Base-by-base conservation (phyloP, 2,329 filamentous ascomycete species). In the Apiospora arundinis region DNA sequence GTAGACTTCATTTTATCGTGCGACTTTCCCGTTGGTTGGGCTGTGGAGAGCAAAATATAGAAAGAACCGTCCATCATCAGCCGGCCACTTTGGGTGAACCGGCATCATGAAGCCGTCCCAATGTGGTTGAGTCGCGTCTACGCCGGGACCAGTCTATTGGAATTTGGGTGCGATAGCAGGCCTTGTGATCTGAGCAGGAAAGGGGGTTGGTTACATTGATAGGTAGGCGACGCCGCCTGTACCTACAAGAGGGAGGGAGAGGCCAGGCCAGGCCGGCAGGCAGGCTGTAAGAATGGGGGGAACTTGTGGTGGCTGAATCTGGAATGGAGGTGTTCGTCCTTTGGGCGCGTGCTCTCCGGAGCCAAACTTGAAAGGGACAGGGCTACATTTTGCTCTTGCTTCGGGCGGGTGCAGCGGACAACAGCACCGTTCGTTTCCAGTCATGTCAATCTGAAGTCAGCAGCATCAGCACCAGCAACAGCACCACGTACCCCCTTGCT, bases 351-450 rank as follows among this genome's bases (percentile, higher is more conserved):
- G 66, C 42, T 45, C 66, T 63, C 66, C 66, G 66, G 66, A 68
- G 66, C 66, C 44, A 68, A 48, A 68, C 66, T 63, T 40, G 56
- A 68, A 68, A 37, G 14, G 66, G 66, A 48, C 44, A 48, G 44
- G 44, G 66, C 66, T 48, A 32, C 66, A 32, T 68, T n/a, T 21
- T 63, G 37, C 66, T 32, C 32, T 45, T 16, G 12, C 25, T 48
- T 68, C 66, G 66, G 66, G 66, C 66, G 66, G 66, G 46, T 48
- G 66, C 66, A 48, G 66, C 46, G 25, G 66, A 32, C 66, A 25
- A 45, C 42, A 46, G n/a, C 44, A 40, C 32, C 66, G 44, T 48
- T 45, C 40, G 25, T 67, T 68, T 68, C 42, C 56, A 63, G 18
- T 63, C 32, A 37, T 16, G 42, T 45, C 42, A 45, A 60, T 60